A percentile compares a stretch with the other conserved stretches of the same genome.
Evolutionary conservation across 352 stramenopile species (phyloP).

Genomic region (Pythium periplocum): DNA sequence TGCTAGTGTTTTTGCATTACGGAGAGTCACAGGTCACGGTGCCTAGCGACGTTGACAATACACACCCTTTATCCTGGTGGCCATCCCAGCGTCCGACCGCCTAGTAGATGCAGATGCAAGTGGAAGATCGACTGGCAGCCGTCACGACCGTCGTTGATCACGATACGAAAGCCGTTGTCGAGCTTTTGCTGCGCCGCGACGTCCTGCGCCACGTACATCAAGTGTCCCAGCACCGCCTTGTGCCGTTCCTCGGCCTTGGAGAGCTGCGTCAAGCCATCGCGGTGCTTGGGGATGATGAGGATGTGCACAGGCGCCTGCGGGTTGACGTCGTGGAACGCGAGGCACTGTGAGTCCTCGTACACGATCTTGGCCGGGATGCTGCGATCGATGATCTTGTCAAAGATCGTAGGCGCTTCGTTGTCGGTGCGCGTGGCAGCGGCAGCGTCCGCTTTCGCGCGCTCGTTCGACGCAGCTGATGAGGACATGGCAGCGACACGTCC

Average conservation of each 20-base stretch:
- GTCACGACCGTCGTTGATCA: constrained; percentile 96
- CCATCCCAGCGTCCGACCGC: constrained; percentile 92
- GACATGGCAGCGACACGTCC: constrained; percentile 30
- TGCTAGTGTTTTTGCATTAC: no score
- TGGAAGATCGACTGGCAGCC: constrained; percentile 90
- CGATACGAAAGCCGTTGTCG: constrained; percentile 93
- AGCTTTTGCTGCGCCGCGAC: constrained; percentile 90
- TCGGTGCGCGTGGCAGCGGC: constrained; percentile 32
- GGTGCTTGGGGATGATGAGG: constrained; percentile 96
- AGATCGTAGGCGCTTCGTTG: constrained; percentile 88
- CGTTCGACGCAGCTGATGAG: constrained; percentile 25
- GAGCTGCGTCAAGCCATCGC: constrained; percentile 91
- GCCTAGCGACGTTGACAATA: no score
- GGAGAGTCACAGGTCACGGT: no score
- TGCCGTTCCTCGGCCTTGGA: constrained; percentile 88
- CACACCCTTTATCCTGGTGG: constrained; percentile 73
- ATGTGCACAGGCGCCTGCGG: constrained; percentile 95
- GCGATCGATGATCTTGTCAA: constrained; percentile 96
- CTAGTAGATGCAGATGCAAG: constrained; percentile 94
- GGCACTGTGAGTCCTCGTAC: constrained; percentile 93
- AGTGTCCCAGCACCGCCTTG: constrained; percentile 90
- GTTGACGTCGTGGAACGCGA: constrained; percentile 98
- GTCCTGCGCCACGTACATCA: constrained; percentile 91
- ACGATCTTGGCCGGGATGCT: constrained; percentile 95
- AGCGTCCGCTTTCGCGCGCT: constrained; percentile 55